Percentiles rank a stretch among this genome's conserved stretches.
Conservation (phyloP, 164 flowering plant species). For the Kalanchoe fedtschenkoi region DNA sequence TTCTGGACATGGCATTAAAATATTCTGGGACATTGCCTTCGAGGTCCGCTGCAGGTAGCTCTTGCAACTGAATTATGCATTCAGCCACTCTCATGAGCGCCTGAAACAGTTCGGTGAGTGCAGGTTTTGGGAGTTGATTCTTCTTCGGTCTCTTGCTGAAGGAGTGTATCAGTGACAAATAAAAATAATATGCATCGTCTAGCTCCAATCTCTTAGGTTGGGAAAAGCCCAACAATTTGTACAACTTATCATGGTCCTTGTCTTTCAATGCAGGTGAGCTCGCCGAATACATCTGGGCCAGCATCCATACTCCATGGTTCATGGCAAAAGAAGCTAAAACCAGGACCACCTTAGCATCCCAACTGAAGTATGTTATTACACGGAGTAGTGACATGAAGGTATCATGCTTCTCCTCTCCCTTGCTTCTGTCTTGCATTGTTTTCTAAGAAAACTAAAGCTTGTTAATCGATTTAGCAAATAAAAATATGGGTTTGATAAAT, state of each 20-base stretch:
- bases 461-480: neutral
- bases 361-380: neutral
- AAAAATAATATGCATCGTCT: neutral
- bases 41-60: neutral
- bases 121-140: neutral
- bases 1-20: no score
- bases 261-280: neutral
- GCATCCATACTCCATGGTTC: neutral
- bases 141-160: neutral
- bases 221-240: neutral
- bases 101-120: neutral
- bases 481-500: no score
- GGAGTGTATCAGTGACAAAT: neutral
- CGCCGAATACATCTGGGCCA: conserved; percentile 1
- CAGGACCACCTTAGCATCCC: neutral
- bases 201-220: neutral
- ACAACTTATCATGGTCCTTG: neutral
- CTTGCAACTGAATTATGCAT: neutral
- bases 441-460: neutral
- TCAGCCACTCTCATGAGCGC: neutral
- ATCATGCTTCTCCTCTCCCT: neutral
- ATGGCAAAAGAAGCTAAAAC: conserved; percentile 3
- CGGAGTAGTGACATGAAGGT: neutral
- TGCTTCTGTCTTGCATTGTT: neutral
- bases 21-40: neutral